Evolutionary conservation across 2,329 filamentous ascomycete genomes (phyloP).

Genomic region (Septoria petroselini): DNA sequence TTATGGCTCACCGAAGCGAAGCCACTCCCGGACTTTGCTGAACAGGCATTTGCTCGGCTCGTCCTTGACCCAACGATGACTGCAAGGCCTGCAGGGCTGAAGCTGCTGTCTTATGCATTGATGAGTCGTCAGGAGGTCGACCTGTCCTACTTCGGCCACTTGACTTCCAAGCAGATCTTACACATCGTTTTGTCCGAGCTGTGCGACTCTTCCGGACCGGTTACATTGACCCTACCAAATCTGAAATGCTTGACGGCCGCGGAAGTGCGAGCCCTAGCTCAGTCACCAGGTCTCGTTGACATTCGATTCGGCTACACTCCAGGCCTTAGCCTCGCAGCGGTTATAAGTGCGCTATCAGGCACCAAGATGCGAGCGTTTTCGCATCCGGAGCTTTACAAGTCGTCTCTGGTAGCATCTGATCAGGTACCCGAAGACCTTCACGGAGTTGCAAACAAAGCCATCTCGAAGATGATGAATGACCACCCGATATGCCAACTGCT

Average conservation of each 20-base stretch:
- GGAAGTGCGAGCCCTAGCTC: not conserved
- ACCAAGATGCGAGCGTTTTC: not conserved
- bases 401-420: not conserved
- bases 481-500: not conserved
- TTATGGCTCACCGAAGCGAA: constrained; percentile 6
- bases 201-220: not conserved
- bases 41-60: not conserved
- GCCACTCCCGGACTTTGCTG: constrained; percentile 4
- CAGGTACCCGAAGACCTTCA: not conserved
- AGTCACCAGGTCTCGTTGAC: not conserved
- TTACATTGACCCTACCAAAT: constrained; percentile 6
- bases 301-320: not conserved
- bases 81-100: not conserved
- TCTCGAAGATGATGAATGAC: not conserved
- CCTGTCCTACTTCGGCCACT: not conserved
- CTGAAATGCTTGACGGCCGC: not conserved
- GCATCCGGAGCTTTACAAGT: not conserved
- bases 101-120: not conserved
- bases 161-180: constrained; percentile 5
- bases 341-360: not conserved
- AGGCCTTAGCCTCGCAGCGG: not conserved
- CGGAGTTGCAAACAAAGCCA: not conserved
- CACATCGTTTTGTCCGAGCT: not conserved
- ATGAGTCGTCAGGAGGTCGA: not conserved
- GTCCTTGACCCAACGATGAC: not conserved